phyloP scores from a whole-genome alignment of 306 rosid genomes.

The Lathyrus sativus region DNA sequence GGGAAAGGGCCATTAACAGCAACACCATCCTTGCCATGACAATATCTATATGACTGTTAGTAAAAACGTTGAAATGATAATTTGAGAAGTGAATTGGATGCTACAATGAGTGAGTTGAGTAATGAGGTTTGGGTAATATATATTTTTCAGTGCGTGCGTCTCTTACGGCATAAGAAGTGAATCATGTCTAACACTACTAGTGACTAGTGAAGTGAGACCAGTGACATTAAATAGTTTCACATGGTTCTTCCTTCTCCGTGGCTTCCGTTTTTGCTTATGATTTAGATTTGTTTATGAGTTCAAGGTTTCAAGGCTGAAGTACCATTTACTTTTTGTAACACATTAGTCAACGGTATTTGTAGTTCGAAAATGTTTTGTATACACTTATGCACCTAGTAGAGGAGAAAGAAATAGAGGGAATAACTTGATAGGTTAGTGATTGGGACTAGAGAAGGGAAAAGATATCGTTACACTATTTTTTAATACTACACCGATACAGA shows the following conservation, averaged over 20 bases:
- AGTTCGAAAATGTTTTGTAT: no score
- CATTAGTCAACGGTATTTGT: no score
- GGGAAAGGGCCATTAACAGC: slow-evolving; percentile 44
- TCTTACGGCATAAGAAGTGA: slow-evolving; percentile 40
- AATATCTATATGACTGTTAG: no score
- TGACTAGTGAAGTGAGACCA: slow-evolving; percentile 17
- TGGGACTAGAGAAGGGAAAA: no score
- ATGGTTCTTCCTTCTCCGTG: slow-evolving; percentile 28
- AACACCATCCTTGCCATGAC: slow-evolving; percentile 31
- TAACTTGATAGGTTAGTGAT: no score
- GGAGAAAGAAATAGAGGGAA: no score
- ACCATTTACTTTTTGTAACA: no score
- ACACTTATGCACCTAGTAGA: no score
- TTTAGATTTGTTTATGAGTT: not conserved
- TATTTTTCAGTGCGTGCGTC: slow-evolving; percentile 23
- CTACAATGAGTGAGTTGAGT: slow-evolving; percentile 15
- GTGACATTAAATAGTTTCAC: slow-evolving; percentile 34
- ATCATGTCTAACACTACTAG: slow-evolving; percentile 38
- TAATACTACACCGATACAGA: no score
- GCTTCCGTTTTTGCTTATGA: slow-evolving; percentile 13
- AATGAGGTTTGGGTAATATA: not conserved
- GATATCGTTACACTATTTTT: no score
- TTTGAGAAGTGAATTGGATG: not conserved
- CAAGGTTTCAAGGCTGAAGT: not conserved
- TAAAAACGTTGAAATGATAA: not conserved